These are phyloP conservation scores for Laguncularia racemosa DNA, from an alignment of 345 rosid species.

Conservation along the genomic window DNA sequence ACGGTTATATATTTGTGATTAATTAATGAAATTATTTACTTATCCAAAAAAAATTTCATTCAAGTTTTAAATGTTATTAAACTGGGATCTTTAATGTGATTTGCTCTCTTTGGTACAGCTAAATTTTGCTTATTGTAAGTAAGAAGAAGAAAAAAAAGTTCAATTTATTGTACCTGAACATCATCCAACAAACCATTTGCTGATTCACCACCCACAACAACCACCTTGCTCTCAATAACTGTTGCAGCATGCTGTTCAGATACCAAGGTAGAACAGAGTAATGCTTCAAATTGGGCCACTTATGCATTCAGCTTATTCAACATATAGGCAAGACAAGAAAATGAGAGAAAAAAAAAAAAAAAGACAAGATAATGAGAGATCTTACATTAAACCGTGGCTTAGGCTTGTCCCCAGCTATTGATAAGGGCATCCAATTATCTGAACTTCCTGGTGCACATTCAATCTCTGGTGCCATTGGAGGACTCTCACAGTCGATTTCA, in stretches of 20 bases:
- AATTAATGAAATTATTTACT: too few species aligned
- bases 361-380: neutral
- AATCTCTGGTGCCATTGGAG: constrained; percentile 38
- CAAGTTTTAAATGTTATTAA: too few species aligned
- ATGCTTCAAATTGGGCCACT: constrained; percentile 1
- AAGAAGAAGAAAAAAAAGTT: neutral
- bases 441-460: constrained; percentile 34
- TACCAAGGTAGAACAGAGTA: constrained; percentile 4
- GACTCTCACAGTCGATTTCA: constrained; percentile 40
- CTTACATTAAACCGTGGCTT: constrained; percentile 72
- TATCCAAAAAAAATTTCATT: too few species aligned
- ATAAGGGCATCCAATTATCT: constrained; percentile 83
- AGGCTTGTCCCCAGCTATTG: constrained; percentile 76
- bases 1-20: too few species aligned
- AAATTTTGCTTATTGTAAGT: neutral
- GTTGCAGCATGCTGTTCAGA: constrained; percentile 79
- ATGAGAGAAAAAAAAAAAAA: too few species aligned
- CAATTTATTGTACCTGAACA: constrained; percentile 68
- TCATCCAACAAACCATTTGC: constrained; percentile 78
- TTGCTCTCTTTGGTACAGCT: too few species aligned
- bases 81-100: too few species aligned
- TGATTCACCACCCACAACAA: constrained; percentile 94
- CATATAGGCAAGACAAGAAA: constrained; percentile 1
- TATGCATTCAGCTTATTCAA: neutral
- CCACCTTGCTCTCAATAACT: constrained; percentile 87